Conservation (phyloP, 495 filamentous ascomycete species). For the Penicillium nucicola region DNA sequence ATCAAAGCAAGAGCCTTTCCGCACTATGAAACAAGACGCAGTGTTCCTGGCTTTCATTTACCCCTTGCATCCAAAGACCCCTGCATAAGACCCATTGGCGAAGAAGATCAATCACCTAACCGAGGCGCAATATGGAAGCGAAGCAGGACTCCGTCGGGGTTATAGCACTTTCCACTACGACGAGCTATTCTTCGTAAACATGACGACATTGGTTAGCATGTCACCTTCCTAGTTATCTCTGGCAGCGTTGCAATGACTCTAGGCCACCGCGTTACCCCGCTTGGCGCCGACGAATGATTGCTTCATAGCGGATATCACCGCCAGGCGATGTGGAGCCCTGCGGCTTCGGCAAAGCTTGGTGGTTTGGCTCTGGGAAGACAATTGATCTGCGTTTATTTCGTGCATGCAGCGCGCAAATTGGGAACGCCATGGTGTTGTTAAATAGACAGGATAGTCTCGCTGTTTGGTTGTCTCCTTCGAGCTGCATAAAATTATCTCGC, state of each 20-base stretch:
- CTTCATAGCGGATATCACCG: background rate
- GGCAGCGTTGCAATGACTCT: slow-evolving; percentile 15
- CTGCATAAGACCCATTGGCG: too few relatives aligned
- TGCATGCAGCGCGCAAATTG: too few relatives aligned
- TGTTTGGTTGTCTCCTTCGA: too few relatives aligned
- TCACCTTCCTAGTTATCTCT: slow-evolving; percentile 15
- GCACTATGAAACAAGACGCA: too few relatives aligned
- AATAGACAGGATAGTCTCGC: too few relatives aligned
- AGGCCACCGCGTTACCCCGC: background rate
- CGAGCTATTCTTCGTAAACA: background rate
- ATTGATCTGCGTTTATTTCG: too few relatives aligned
- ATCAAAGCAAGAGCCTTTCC: too few relatives aligned
- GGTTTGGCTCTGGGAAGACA: background rate
- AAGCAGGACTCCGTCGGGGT: background rate
- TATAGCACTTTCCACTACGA: background rate
- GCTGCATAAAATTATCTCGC: background rate
- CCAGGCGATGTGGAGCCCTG: background rate
- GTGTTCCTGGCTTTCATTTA: too few relatives aligned
- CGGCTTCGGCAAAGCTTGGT: slow-evolving; percentile 7
- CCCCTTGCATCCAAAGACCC: too few relatives aligned
- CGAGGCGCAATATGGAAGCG: background rate
- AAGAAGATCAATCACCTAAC: background rate
- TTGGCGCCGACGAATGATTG: background rate
- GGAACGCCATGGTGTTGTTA: too few relatives aligned
- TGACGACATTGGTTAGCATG: slow-evolving; percentile 3